A percentile compares a stretch with the other conserved stretches of the same genome.
Evolutionary conservation across 345 rosid species (phyloP).

Genomic region (Carallia brachiata): DNA sequence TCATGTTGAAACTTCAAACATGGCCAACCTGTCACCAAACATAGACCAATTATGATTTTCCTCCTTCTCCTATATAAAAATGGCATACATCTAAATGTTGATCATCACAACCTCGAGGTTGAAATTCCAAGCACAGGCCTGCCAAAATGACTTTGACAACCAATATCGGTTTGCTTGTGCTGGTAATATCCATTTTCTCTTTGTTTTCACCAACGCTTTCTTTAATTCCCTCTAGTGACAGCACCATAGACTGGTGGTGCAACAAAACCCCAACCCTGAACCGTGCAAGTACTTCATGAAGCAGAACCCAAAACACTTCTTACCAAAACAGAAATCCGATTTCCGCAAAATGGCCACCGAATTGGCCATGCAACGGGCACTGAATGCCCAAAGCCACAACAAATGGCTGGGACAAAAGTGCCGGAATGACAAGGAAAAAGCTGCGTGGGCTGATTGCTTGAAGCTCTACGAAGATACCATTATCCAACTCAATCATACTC

Average conservation of each 20-base stretch:
- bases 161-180: neutral
- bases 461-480: slow-evolving; percentile 54
- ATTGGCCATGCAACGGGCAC: slow-evolving; percentile 58
- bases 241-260: slow-evolving; percentile 56
- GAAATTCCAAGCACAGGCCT: neutral
- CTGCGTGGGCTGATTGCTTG: slow-evolving; percentile 85
- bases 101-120: neutral
- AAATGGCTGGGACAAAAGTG: slow-evolving; percentile 54
- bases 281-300: slow-evolving; percentile 58
- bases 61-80: slow-evolving; percentile 10
- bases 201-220: slow-evolving; percentile 23
- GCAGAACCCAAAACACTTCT: slow-evolving; percentile 18
- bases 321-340: slow-evolving; percentile 42
- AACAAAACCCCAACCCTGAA: slow-evolving; percentile 64
- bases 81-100: neutral
- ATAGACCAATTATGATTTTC: neutral
- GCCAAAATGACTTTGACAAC: slow-evolving; percentile 17
- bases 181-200: slow-evolving; percentile 14
- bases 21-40: neutral
- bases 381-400: slow-evolving; percentile 43
- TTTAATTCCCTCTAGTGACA: slow-evolving; percentile 14
- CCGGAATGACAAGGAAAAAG: slow-evolving; percentile 50
- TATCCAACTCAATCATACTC: slow-evolving; percentile 53
- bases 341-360: slow-evolving; percentile 45
- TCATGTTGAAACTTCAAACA: neutral